A percentile compares a stretch with the other conserved stretches of the same genome.
Evolutionary conservation across 129 eudicot species (phyloP).

Genomic region (Scalesia atractyloides): DNA sequence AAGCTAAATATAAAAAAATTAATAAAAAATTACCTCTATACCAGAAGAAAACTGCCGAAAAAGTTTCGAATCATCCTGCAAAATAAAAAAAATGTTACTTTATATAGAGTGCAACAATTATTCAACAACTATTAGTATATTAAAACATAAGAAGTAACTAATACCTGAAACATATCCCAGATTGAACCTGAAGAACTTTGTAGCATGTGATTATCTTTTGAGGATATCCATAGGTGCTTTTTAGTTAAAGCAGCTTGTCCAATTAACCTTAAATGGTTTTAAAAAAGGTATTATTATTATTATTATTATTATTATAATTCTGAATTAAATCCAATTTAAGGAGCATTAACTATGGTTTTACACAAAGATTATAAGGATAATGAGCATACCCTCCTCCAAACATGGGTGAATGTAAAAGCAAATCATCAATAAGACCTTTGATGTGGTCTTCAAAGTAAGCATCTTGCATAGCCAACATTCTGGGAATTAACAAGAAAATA

Average conservation of each 20-base stretch:
- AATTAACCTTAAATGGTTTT: constrained; percentile 48
- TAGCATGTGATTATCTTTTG: constrained; percentile 46
- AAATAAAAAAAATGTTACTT: constrained; percentile 6
- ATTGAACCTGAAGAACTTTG: constrained; percentile 43
- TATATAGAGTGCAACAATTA: too few relatives aligned
- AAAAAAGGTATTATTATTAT: background rate
- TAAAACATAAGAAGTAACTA: background rate
- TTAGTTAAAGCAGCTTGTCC: constrained; percentile 74
- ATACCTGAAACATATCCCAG: constrained; percentile 60
- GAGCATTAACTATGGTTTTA: background rate
- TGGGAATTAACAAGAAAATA: constrained; percentile 29
- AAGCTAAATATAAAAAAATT: constrained; percentile 9
- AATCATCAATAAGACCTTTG: constrained; percentile 50
- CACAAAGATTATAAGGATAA: constrained; percentile 9
- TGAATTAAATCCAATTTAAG: constrained; percentile 16
- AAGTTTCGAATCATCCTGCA: constrained; percentile 62
- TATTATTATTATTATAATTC: background rate
- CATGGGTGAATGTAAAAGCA: constrained; percentile 67
- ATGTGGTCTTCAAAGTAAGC: constrained; percentile 68
- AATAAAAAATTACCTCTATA: constrained; percentile 57
- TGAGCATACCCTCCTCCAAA: constrained; percentile 86
- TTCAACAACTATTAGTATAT: background rate
- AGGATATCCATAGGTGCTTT: constrained; percentile 70
- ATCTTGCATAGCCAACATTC: constrained; percentile 80
- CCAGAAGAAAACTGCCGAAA: constrained; percentile 62